Conservation (phyloP, 73 alveolate species). For the Stentor coeruleus region DNA sequence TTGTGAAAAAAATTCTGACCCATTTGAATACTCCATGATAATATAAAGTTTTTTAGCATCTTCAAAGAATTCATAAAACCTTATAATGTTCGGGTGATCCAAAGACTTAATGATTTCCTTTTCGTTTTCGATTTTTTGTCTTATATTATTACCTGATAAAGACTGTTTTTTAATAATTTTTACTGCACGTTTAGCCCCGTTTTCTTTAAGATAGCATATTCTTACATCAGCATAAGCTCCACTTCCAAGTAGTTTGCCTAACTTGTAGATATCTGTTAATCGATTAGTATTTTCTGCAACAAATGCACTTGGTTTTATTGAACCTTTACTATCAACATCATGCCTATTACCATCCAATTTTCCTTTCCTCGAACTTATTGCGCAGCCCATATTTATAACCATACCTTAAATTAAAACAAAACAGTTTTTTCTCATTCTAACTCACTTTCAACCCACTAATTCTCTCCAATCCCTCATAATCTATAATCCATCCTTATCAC, state of each 20-base stretch:
- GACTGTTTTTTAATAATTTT: too few relatives aligned
- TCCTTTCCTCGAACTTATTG: too few relatives aligned
- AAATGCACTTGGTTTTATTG: too few relatives aligned
- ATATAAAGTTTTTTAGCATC: background rate
- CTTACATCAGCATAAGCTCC: background rate
- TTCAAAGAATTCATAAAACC: background rate
- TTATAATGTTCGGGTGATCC: constrained; percentile 10
- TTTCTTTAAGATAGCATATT: background rate
- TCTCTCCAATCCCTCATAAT: too few relatives aligned
- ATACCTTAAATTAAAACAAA: too few relatives aligned
- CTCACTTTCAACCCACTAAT: too few relatives aligned
- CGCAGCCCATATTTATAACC: too few relatives aligned
- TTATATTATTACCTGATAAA: background rate
- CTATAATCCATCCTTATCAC: too few relatives aligned
- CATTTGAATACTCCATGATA: background rate
- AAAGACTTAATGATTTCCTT: constrained; percentile 6
- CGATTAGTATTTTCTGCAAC: background rate
- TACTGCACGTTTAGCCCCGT: background rate
- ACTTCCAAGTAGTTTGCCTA: background rate
- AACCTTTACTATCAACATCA: too few relatives aligned
- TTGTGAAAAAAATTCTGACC: constrained; percentile 14
- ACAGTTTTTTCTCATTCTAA: too few relatives aligned
- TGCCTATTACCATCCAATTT: too few relatives aligned
- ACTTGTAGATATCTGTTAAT: background rate
- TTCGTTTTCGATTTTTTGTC: constrained; percentile 24